Conservation (phyloP, 257 asterid genomes). For the Prunella vulgaris region DNA sequence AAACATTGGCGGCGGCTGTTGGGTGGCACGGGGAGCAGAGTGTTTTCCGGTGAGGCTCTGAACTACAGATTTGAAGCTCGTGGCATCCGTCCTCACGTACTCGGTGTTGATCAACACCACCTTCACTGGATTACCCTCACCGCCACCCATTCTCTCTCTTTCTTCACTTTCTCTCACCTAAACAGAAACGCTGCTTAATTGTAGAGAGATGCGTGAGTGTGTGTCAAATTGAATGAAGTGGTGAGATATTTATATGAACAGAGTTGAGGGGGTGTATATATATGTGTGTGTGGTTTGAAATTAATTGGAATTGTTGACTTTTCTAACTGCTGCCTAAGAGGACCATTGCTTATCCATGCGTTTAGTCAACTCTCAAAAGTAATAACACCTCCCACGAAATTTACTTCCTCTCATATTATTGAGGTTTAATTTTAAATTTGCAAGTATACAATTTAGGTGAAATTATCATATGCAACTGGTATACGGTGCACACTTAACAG, state of each 20-base stretch:
- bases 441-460: no score
- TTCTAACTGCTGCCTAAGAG: background rate
- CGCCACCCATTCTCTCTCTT: slow-evolving; percentile 17
- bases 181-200: no score
- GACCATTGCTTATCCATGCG: background rate
- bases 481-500: no score
- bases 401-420: background rate
- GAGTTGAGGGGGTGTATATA: background rate
- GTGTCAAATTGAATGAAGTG: background rate
- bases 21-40: background rate
- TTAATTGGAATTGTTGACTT: background rate
- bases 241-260: background rate
- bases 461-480: no score
- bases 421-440: background rate
- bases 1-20: background rate
- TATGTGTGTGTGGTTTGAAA: background rate
- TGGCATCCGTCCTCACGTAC: slow-evolving; percentile 53
- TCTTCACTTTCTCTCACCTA: background rate
- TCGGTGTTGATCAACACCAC: slow-evolving; percentile 62
- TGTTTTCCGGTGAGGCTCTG: slow-evolving; percentile 64
- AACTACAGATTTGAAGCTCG: slow-evolving; percentile 65
- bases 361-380: background rate
- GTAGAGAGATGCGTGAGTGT: no score
- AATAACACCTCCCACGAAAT: background rate
- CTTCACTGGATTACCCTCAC: slow-evolving; percentile 28